A percentile compares a stretch with the other conserved stretches of the same genome.
These are phyloP conservation scores for Alternaria novae-zelandiae DNA, from an alignment of 2,329 filamentous ascomycete genomes.

Conservation along the genomic window DNA sequence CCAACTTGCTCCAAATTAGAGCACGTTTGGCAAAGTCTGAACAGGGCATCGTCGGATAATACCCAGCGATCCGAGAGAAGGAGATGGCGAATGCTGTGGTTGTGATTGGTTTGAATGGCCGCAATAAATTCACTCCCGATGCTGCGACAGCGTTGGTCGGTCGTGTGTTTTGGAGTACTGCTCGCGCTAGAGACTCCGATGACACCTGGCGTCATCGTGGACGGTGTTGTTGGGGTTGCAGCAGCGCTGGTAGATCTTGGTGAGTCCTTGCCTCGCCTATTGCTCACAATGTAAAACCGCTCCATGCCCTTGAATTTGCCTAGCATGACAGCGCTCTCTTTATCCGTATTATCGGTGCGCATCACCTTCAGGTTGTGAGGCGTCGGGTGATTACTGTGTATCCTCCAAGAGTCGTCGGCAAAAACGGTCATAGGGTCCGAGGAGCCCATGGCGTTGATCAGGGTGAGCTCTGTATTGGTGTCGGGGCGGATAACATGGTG, in stretches of 20 bases:
- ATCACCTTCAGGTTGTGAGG: slow-evolving; percentile 55
- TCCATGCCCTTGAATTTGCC: slow-evolving; percentile 54
- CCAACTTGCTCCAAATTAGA: slow-evolving; percentile 66
- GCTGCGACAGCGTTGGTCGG: slow-evolving; percentile 41
- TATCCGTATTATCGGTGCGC: slow-evolving; percentile 57
- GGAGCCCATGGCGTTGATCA: slow-evolving; percentile 60
- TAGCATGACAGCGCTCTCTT: slow-evolving; percentile 54
- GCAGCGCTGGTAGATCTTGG: slow-evolving; percentile 34
- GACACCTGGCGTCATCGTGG: slow-evolving; percentile 26
- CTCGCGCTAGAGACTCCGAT: slow-evolving; percentile 22
- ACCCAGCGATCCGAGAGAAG: slow-evolving; percentile 64
- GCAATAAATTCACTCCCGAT: slow-evolving; percentile 57
- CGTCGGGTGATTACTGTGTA: slow-evolving; percentile 26
- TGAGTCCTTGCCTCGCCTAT: slow-evolving; percentile 26
- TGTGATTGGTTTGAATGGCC: slow-evolving; percentile 59
- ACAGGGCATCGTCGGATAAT: slow-evolving; percentile 57
- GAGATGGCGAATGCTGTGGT: slow-evolving; percentile 61
- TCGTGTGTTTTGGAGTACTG: slow-evolving; percentile 29
- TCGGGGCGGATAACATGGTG: slow-evolving; percentile 52
- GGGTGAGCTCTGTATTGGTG: slow-evolving; percentile 56
- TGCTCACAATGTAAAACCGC: slow-evolving; percentile 60
- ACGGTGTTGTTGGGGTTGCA: slow-evolving; percentile 39
- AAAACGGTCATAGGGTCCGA: slow-evolving; percentile 58
- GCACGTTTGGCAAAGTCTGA: slow-evolving; percentile 59
- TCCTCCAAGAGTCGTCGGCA: slow-evolving; percentile 62